Conservation (phyloP, 78 protist species). For the Cyanophora paradoxa region DNA sequence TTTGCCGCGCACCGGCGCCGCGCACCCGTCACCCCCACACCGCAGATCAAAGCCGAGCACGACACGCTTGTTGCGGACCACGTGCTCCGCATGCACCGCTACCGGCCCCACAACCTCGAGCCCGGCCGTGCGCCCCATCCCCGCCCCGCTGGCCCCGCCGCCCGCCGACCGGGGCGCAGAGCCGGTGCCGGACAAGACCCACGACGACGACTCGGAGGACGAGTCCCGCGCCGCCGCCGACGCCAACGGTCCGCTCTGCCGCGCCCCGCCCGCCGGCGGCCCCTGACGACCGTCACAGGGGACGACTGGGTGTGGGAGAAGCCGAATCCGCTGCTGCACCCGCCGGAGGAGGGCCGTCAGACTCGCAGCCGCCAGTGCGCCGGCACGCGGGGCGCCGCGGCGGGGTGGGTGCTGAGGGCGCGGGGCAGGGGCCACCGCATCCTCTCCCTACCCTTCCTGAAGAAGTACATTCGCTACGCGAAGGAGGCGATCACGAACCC, state of each 20-base stretch:
- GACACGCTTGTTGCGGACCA: constrained; percentile 47
- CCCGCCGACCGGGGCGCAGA: background rate
- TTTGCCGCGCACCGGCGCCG: background rate
- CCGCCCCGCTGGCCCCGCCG: too few relatives aligned
- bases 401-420: background rate
- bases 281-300: background rate
- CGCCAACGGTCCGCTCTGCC: background rate
- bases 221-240: too few relatives aligned
- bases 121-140: background rate
- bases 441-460: constrained; percentile 28
- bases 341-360: background rate
- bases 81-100: constrained; percentile 81
- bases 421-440: background rate
- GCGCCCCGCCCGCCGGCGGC: background rate
- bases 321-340: background rate
- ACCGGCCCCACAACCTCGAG: background rate
- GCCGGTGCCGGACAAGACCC: background rate
- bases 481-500: too few relatives aligned
- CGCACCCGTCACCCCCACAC: background rate
- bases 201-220: constrained; percentile 5
- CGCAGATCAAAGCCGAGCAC: background rate
- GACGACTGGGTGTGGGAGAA: background rate
- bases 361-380: background rate
- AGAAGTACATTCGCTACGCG: constrained; percentile 55
- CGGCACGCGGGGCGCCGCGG: background rate